phyloP scores from a whole-genome alignment of 1,284 basidiomycete species.

The Retiboletus flavoniger region DNA sequence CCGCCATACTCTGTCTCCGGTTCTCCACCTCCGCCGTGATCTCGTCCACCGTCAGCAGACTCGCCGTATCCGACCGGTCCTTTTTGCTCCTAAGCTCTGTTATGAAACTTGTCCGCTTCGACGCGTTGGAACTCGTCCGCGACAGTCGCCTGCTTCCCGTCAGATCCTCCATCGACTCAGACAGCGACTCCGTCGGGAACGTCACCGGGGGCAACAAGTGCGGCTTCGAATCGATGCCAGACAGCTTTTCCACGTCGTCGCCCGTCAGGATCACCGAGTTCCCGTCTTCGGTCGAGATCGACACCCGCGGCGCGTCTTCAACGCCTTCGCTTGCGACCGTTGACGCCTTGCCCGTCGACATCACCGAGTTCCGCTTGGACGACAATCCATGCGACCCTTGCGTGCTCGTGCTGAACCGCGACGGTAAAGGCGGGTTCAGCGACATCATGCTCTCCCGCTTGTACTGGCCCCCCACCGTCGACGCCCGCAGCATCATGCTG shows the following conservation, averaged over 20 bases:
- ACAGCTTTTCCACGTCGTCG: slow-evolving; percentile 41
- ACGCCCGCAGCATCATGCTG: slow-evolving; percentile 66
- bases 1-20: slow-evolving; percentile 56
- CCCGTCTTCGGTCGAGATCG: slow-evolving; percentile 70
- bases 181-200: slow-evolving; percentile 73
- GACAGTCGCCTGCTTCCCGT: slow-evolving; percentile 39
- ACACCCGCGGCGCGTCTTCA: slow-evolving; percentile 59
- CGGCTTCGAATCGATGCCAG: slow-evolving; percentile 38
- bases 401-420: slow-evolving; percentile 70
- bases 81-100: slow-evolving; percentile 75
- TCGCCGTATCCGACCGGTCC: slow-evolving; percentile 86
- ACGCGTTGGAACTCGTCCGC: slow-evolving; percentile 52
- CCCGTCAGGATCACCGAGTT: slow-evolving; percentile 54
- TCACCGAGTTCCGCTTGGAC: slow-evolving; percentile 52
- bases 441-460: slow-evolving; percentile 54
- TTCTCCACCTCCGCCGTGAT: slow-evolving; percentile 97
- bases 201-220: slow-evolving; percentile 80
- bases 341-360: slow-evolving; percentile 44
- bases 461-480: slow-evolving; percentile 35
- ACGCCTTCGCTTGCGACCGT: slow-evolving; percentile 25
- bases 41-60: slow-evolving; percentile 94
- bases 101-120: slow-evolving; percentile 74
- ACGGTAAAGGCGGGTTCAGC: slow-evolving; percentile 43
- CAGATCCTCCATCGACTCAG: slow-evolving; percentile 69
- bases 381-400: slow-evolving; percentile 58